Conservation (phyloP, 306 rosid species). For the Pyrus bretschneideri region DNA sequence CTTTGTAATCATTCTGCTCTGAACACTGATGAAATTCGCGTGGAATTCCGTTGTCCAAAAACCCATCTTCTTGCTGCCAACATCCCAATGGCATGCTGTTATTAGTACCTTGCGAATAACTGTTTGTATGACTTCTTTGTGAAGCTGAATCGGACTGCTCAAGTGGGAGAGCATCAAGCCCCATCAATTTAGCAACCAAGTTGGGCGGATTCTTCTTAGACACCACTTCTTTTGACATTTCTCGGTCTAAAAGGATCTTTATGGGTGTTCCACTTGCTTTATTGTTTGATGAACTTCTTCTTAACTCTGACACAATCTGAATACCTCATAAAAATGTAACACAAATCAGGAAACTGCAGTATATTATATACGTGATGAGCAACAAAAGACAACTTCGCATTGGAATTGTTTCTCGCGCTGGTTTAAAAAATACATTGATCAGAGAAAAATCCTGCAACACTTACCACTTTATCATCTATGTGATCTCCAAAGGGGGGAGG, state of each 20-base stretch:
- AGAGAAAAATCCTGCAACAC: slow-evolving; percentile 16
- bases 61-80: slow-evolving; percentile 44
- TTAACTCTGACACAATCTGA: slow-evolving; percentile 50
- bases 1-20: slow-evolving; percentile 40
- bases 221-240: slow-evolving; percentile 67
- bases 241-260: slow-evolving; percentile 73
- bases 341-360: slow-evolving; percentile 15
- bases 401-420: neutral
- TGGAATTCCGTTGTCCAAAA: slow-evolving; percentile 39
- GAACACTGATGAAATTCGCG: slow-evolving; percentile 43
- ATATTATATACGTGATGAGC: slow-evolving; percentile 3
- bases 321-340: slow-evolving; percentile 15
- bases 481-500: slow-evolving; percentile 50
- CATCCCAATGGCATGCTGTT: slow-evolving; percentile 37
- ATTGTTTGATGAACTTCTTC: slow-evolving; percentile 50
- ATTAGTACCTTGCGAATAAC: slow-evolving; percentile 32
- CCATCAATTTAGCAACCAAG: slow-evolving; percentile 93
- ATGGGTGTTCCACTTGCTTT: slow-evolving; percentile 50
- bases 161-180: slow-evolving; percentile 66
- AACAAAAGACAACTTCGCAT: neutral
- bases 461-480: slow-evolving; percentile 67
- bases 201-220: slow-evolving; percentile 58
- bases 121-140: slow-evolving; percentile 45
- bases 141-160: slow-evolving; percentile 44
- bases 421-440: neutral